Evolutionary conservation across 139 green algal genomes (phyloP), one percentile per base, ranked within the genome.

Genomic region (Marvania coccoides): DNA sequence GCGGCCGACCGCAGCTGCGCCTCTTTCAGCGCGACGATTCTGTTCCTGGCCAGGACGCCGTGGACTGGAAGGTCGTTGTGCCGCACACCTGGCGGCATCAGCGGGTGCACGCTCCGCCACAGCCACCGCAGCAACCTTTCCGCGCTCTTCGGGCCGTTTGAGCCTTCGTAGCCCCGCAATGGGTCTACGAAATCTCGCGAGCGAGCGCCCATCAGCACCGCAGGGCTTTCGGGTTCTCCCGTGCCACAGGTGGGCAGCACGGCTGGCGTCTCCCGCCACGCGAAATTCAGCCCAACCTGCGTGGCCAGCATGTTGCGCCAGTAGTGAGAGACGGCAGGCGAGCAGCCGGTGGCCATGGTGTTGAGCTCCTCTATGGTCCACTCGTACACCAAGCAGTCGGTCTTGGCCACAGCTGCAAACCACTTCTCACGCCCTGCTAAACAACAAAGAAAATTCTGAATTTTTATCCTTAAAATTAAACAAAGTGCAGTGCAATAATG

Each of bases 321-420:
- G 24, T 39, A 71, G 53, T 42, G 40, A 5, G 45, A 30, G 14
- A 76, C 60, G 10, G 69, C 47, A 5, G 69, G 69, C 37, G 47
- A 34, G 33, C 61, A 61, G 0, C 34, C n/a, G 2, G 47, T 70
- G 23, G 70, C 70, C 30, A 76, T 60, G 13, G 30, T 30, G 19
- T 42, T 19, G 47, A 76, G 40, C 34, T 71, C 61, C 2, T 72
- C 54, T 12, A 59, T 69, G 31, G 12, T 63, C 31, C 56, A 67
- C 38, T 47, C 37, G 51, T 66, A 72, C 2, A 76, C 38, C 34
- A 72, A 31, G 62, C 70, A 76, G 59, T 76, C 70, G 37, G 53
- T 55, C 35, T 58, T 9, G 28, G 70, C 60, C 0, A 64, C n/a
- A 14, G 26, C 57, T 29, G 36, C 30, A 30, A 67, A 67, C 10